These are phyloP conservation scores for Ogataea pini DNA, from an alignment of 805 yeast genomes.

Conservation along the genomic window DNA sequence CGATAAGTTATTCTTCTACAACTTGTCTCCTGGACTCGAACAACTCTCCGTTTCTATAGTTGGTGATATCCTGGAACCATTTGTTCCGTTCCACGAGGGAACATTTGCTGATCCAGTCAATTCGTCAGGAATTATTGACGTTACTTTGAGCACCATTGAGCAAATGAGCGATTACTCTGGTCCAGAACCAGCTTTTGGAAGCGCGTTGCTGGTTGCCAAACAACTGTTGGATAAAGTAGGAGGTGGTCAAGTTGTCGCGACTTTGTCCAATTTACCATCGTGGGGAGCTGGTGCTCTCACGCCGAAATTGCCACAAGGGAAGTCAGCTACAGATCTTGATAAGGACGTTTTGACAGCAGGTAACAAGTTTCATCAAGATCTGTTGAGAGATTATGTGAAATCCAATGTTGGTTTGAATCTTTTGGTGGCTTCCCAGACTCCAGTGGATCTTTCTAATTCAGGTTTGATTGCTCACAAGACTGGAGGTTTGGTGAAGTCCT, in stretches of 20 bases:
- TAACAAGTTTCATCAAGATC: conserved; percentile 58
- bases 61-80: conserved; percentile 73
- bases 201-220: conserved; percentile 71
- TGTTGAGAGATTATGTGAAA: conserved; percentile 57
- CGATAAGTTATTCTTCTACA: conserved; percentile 68
- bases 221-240: conserved; percentile 63
- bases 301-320: conserved; percentile 39
- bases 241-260: conserved; percentile 79
- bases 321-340: conserved; percentile 41
- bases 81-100: conserved; percentile 77
- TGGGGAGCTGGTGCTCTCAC: conserved; percentile 75
- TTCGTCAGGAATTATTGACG: conserved; percentile 62
- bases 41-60: conserved; percentile 61
- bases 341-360: conserved; percentile 58
- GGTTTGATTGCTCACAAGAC: conserved; percentile 63
- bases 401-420: conserved; percentile 75
- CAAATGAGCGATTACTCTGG: conserved; percentile 40
- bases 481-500: conserved; percentile 69
- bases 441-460: conserved; percentile 72
- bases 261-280: conserved; percentile 70
- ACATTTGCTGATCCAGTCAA: conserved; percentile 78
- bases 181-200: conserved; percentile 74
- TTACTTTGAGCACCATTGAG: conserved; percentile 64
- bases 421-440: conserved; percentile 61
- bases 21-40: conserved; percentile 56